Conservation (phyloP, 139 green algal species). For the Ulvella scutata region DNA sequence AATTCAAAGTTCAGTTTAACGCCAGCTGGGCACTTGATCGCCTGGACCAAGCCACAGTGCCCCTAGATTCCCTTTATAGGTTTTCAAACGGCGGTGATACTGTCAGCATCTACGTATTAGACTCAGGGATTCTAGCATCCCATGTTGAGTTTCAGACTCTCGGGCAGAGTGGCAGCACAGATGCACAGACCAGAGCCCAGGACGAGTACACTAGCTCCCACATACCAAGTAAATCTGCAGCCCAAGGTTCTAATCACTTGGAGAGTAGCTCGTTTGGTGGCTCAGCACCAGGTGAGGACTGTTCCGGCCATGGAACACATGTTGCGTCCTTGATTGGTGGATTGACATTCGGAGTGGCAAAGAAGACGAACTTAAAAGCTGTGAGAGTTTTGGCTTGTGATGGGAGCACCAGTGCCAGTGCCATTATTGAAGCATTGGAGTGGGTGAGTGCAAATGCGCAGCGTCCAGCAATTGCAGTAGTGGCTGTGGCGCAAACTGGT, state of each 20-base stretch:
- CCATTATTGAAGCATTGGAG: conserved; percentile 5
- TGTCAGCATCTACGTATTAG: conserved; percentile 26
- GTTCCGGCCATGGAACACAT: conserved; percentile 31
- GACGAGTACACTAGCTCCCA: not conserved
- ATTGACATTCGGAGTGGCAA: conserved; percentile 21
- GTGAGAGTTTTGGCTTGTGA: conserved; percentile 27
- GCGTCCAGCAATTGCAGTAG: not conserved
- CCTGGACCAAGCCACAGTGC: not conserved
- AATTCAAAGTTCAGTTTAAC: not conserved
- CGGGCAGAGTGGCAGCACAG: not conserved
- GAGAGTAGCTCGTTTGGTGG: not conserved
- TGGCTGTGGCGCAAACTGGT: conserved; percentile 1
- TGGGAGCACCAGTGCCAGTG: conserved; percentile 12
- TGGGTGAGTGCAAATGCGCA: not conserved
- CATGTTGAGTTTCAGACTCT: conserved; percentile 20
- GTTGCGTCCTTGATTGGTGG: conserved; percentile 18
- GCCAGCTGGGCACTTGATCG: not conserved
- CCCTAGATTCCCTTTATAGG: not conserved
- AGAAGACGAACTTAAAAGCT: conserved; percentile 17
- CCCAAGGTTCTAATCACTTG: not conserved
- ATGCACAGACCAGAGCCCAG: conserved; percentile 8
- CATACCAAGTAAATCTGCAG: no score
- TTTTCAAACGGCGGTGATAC: not conserved
- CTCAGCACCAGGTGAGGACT: conserved; percentile 10
- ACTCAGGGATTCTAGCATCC: conserved; percentile 16